Evolutionary conservation across 2,329 filamentous ascomycete species (phyloP), one percentile per base, ranked within the genome.

Genomic region (Fusarium secorum): DNA sequence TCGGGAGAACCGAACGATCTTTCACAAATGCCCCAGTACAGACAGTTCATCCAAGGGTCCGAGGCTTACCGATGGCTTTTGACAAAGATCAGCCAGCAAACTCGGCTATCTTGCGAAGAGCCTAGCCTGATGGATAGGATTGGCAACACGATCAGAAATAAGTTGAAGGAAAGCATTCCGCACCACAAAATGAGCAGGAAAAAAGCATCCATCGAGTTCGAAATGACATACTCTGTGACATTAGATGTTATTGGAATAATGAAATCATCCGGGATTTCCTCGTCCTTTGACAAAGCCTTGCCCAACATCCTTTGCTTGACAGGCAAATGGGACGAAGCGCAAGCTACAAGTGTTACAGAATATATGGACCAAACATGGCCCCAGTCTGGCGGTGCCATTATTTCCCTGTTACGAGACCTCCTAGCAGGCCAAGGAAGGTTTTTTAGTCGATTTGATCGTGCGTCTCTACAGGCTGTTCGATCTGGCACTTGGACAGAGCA

Each of bases 311-410:
- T 46, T 11, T 68, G 54, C 28, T 17, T 68, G 0, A 59, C 45
- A 0, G 66, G 64, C 9, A 53, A 24, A 3, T 56, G 49, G 20
- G 14, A 60, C 2, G 33, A 64, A 41, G 54, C 49, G 0, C 66
- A 69, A 17, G 58, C 66, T 5, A 20, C 15, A 4, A 64, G 30
- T 14, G 20, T 60, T 13, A 17, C 5, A 0, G 48, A 69, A 13
- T 69, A 68, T 2, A 44, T 69, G 49, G 5, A 45, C 1, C 59
- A 69, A 35, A 64, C 54, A 5, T 69, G 66, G 66, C 66, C 66
- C 1, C 33, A n/a, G 0, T 44, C 66, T 13, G 41, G 28, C 0
- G 8, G 5, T 1, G 22, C n/a, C 17, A 22, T 51, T 0, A 10
- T 54, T 7, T 4, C 35, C 1, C 30, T 65, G 1, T 1, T 65